Evolutionary conservation across 306 rosid species (phyloP).

Genomic region (Gynostemma pentaphyllum): DNA sequence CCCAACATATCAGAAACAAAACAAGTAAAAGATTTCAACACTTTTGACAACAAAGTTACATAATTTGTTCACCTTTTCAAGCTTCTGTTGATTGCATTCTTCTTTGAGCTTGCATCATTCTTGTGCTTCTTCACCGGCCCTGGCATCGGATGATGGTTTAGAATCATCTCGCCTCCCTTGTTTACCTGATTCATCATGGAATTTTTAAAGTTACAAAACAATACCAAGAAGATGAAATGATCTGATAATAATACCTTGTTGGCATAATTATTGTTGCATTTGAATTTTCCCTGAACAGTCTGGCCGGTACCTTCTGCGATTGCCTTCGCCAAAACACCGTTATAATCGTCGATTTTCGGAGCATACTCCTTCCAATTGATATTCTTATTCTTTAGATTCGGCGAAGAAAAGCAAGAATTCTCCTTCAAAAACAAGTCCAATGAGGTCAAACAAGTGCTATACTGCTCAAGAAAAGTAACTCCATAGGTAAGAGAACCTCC

Average conservation of each 20-base stretch:
- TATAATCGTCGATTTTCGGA: constrained; percentile 74
- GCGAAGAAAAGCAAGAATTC: constrained; percentile 58
- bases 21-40: not conserved
- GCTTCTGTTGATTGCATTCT: constrained; percentile 39
- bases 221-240: no score
- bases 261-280: constrained; percentile 79
- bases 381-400: constrained; percentile 17
- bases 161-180: constrained; percentile 77
- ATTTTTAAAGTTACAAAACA: no score
- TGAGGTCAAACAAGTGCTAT: constrained; percentile 25
- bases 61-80: constrained; percentile 60
- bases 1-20: not conserved
- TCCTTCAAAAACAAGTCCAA: constrained; percentile 63
- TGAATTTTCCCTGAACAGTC: constrained; percentile 81
- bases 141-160: constrained; percentile 21
- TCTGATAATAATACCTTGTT: constrained; percentile 57
- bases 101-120: constrained; percentile 17
- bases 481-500: constrained; percentile 94
- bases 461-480: constrained; percentile 43
- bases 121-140: no score
- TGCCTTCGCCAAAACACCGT: constrained; percentile 59
- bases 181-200: constrained; percentile 42
- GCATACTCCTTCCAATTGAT: constrained; percentile 96
- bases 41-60: no score
- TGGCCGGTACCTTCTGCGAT: constrained; percentile 92